Conservation (phyloP, 306 rosid genomes). For the Crataegus laevigata region DNA sequence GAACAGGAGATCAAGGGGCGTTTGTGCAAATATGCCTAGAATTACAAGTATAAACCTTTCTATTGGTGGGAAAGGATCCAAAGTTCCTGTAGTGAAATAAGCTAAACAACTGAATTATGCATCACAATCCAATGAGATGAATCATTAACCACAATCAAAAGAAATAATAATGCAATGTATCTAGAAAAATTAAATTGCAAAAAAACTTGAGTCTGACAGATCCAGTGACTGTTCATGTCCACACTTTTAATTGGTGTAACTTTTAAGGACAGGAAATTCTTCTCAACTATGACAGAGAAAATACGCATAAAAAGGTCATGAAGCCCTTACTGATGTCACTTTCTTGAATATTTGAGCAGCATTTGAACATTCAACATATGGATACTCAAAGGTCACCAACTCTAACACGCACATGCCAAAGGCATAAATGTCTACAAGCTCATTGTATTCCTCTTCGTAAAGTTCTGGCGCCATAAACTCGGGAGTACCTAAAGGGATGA, state of each 20-base stretch:
- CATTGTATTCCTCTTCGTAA: constrained; percentile 93
- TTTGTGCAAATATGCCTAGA: neutral
- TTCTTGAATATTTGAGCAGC: constrained; percentile 99
- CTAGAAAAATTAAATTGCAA: neutral
- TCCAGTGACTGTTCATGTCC: neutral
- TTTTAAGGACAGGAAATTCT: neutral
- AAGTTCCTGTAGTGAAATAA: neutral
- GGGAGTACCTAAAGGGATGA: constrained; percentile 61
- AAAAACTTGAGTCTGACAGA: neutral
- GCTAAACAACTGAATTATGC: neutral
- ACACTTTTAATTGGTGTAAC: neutral
- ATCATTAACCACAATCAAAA: neutral
- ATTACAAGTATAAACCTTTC: neutral
- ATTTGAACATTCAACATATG: constrained; percentile 82
- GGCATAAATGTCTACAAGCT: constrained; percentile 94
- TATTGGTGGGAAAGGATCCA: neutral
- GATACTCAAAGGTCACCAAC: constrained; percentile 90
- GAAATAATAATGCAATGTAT: neutral
- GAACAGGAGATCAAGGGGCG: neutral
- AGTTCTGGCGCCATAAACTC: constrained; percentile 99
- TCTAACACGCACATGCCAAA: constrained; percentile 97
- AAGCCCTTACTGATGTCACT: constrained; percentile 82
- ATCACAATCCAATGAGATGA: neutral
- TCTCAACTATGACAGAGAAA: neutral
- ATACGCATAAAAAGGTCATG: neutral